Conservation (phyloP, 2,329 filamentous ascomycete species). For the Pseudocercospora eumusae region DNA sequence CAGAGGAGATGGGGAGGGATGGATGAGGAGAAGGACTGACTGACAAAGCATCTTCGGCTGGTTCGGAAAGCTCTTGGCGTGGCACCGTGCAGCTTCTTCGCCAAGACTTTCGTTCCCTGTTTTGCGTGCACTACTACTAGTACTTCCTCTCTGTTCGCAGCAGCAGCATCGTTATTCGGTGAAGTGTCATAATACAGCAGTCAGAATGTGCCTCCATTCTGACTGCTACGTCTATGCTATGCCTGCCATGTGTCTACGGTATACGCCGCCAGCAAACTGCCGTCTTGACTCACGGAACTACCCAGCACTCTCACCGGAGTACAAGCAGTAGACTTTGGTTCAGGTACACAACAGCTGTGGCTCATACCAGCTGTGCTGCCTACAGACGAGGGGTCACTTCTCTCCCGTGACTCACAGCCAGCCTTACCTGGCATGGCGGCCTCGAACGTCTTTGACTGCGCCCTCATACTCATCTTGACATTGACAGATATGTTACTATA, state of each 20-base stretch:
- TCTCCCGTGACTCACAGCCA: slow-evolving; percentile 21
- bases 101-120: neutral
- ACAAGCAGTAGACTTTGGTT: neutral
- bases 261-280: slow-evolving; percentile 6
- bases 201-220: too few relatives aligned
- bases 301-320: slow-evolving; percentile 17
- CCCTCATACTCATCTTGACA: neutral
- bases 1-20: slow-evolving; percentile 1
- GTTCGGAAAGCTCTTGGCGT: neutral
- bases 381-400: slow-evolving; percentile 10
- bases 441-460: neutral
- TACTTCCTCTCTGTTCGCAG: neutral
- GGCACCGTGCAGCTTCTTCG: neutral
- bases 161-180: too few relatives aligned
- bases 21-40: too few relatives aligned
- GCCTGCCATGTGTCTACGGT: neutral
- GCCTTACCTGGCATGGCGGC: slow-evolving; percentile 8
- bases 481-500: neutral
- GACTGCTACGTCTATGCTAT: neutral
- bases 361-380: slow-evolving; percentile 17
- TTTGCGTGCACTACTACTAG: too few relatives aligned
- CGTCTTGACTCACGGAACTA: slow-evolving; percentile 7
- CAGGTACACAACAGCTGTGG: slow-evolving; percentile 17
- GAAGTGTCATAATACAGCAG: too few relatives aligned
- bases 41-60: neutral